Conservation (phyloP, 208 protist species). For the Acanthamoeba royreba region DNA sequence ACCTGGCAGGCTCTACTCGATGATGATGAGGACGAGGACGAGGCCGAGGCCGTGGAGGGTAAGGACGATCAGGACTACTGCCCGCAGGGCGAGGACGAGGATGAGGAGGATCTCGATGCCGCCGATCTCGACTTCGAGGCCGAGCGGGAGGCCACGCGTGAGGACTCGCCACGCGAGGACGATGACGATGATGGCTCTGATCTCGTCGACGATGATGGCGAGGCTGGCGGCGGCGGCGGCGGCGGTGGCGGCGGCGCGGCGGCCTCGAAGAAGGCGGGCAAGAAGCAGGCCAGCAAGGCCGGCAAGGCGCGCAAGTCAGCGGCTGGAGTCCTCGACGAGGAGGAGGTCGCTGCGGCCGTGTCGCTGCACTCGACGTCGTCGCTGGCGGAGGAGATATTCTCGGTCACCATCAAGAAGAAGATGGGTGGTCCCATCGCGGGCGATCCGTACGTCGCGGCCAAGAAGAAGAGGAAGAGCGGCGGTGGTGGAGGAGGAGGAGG, state of each 20-base stretch:
- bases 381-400: background rate
- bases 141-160: background rate
- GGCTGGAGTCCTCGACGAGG: background rate
- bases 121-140: slow-evolving; percentile 8
- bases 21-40: background rate
- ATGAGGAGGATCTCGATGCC: background rate
- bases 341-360: background rate
- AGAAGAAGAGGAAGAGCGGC: background rate
- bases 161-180: background rate
- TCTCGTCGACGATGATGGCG: background rate
- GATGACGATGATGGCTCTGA: background rate
- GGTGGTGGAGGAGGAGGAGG: too few species aligned
- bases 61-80: slow-evolving; percentile 13
- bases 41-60: background rate
- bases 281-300: too few species aligned
- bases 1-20: too few species aligned
- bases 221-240: background rate
- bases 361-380: background rate
- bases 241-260: background rate
- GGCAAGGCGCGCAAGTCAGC: too few species aligned
- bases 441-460: background rate
- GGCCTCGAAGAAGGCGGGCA: background rate
- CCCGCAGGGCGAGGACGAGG: background rate
- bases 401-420: slow-evolving; percentile 16
- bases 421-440: background rate